phyloP scores from a whole-genome alignment of 345 rosid species.

The Sonneratia caseolaris region DNA sequence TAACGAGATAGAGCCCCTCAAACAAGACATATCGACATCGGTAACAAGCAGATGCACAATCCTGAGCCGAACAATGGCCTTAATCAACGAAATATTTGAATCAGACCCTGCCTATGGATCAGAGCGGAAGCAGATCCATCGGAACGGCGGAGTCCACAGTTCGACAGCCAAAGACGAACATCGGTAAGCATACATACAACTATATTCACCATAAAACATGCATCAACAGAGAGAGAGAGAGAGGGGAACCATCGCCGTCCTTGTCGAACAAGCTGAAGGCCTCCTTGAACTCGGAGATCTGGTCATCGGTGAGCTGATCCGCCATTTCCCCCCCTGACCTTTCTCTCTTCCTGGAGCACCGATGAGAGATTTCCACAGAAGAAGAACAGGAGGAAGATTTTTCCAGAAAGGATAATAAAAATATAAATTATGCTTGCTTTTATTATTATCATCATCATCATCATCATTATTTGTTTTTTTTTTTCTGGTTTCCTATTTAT shows the following conservation, averaged over 20 bases:
- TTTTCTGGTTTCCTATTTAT: neutral
- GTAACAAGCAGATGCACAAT: neutral
- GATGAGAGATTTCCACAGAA: neutral
- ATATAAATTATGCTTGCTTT: neutral
- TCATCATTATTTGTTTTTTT: too few relatives aligned
- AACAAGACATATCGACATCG: neutral
- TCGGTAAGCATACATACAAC: neutral
- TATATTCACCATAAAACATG: neutral
- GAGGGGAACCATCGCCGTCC: conserved; percentile 35
- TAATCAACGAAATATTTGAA: neutral
- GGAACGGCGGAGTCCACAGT: neutral
- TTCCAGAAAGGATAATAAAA: neutral
- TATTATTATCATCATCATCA: neutral
- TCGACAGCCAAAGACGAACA: neutral
- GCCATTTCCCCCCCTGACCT: conserved; percentile 16
- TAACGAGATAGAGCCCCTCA: neutral
- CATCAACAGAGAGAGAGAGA: neutral
- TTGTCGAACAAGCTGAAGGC: conserved; percentile 37
- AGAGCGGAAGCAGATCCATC: neutral
- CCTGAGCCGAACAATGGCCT: neutral
- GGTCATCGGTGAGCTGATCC: conserved; percentile 37
- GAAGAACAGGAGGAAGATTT: neutral
- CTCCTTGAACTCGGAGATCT: conserved; percentile 44
- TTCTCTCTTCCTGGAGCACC: neutral
- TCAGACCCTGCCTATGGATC: neutral